These are phyloP conservation scores for Emmonsia crescens DNA, from an alignment of 2,329 filamentous ascomycete species.

Conservation along the genomic window DNA sequence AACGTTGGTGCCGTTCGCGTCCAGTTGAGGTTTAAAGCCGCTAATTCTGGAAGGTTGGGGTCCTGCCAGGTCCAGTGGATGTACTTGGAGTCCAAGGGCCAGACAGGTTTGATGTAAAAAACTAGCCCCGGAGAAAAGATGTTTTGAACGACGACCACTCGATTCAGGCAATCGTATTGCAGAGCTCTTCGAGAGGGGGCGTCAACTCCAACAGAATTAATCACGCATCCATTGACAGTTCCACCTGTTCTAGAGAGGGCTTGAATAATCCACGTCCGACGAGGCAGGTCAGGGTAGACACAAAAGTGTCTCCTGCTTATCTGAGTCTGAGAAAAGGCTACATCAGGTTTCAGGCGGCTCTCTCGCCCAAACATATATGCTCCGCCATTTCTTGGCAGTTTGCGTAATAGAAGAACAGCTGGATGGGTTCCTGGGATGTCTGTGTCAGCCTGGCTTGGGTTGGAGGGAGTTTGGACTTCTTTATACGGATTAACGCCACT, in stretches of 20 bases:
- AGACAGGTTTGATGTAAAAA: slow-evolving; percentile 1
- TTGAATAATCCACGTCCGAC: no score
- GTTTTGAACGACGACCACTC: neutral
- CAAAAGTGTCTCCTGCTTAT: neutral
- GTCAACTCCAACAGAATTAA: neutral
- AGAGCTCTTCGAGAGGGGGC: neutral
- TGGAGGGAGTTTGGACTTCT: neutral
- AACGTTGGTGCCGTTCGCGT: neutral
- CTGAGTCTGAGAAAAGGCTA: neutral
- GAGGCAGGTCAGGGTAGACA: slow-evolving; percentile 1
- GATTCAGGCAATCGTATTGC: neutral
- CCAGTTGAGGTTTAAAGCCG: slow-evolving; percentile 1
- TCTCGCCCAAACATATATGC: slow-evolving; percentile 3
- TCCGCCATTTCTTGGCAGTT: neutral
- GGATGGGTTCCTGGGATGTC: neutral
- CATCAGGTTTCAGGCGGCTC: neutral
- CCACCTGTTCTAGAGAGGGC: no score
- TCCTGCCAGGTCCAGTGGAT: neutral
- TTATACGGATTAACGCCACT: neutral
- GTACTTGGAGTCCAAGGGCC: neutral
- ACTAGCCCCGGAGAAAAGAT: neutral
- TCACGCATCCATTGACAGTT: neutral
- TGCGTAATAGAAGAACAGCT: neutral
- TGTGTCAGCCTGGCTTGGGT: neutral
- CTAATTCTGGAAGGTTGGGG: neutral